Conservation (phyloP, 257 asterid species). For the Salvia rosmarinus region DNA sequence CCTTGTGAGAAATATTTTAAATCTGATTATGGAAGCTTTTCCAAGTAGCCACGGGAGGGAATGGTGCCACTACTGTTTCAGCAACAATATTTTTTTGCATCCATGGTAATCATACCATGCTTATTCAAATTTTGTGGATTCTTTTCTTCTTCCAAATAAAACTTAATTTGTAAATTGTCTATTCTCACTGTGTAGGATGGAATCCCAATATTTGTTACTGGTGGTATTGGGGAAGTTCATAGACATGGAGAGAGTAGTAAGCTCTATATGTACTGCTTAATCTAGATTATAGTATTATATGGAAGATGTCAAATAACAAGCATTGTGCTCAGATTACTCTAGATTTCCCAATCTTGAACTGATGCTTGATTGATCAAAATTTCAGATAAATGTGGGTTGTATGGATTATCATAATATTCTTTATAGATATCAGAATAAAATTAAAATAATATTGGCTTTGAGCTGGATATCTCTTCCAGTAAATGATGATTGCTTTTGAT, state of each 20-base stretch:
- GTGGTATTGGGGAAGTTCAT: constrained; percentile 98
- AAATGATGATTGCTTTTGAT: constrained; percentile 1
- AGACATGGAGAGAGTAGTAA: constrained; percentile 86
- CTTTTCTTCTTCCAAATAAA: constrained; percentile 5
- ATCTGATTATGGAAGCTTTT: constrained; percentile 35
- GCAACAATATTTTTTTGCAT: constrained; percentile 91
- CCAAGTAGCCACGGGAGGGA: constrained; percentile 82
- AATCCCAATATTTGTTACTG: constrained; percentile 89
- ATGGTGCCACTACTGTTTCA: constrained; percentile 97
- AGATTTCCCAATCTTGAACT: not conserved
- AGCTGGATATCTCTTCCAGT: not conserved
- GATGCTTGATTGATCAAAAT: constrained; percentile 9
- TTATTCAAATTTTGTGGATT: constrained; percentile 3
- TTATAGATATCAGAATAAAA: not conserved
- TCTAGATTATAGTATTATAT: constrained; percentile 14
- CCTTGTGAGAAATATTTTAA: constrained; percentile 1
- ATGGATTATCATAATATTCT: not conserved
- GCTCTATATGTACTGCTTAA: constrained; percentile 35
- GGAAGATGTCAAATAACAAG: constrained; percentile 28
- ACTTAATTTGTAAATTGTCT: not conserved
- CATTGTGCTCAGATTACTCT: constrained; percentile 15
- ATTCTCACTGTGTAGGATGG: constrained; percentile 62
- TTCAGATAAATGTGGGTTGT: not conserved
- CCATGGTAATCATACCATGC: constrained; percentile 57
- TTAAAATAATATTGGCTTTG: constrained; percentile 12